Percentiles rank a stretch among this genome's conserved stretches.
Conservation (phyloP, 2,329 filamentous ascomycete genomes). For the Alternaria sp. region DNA sequence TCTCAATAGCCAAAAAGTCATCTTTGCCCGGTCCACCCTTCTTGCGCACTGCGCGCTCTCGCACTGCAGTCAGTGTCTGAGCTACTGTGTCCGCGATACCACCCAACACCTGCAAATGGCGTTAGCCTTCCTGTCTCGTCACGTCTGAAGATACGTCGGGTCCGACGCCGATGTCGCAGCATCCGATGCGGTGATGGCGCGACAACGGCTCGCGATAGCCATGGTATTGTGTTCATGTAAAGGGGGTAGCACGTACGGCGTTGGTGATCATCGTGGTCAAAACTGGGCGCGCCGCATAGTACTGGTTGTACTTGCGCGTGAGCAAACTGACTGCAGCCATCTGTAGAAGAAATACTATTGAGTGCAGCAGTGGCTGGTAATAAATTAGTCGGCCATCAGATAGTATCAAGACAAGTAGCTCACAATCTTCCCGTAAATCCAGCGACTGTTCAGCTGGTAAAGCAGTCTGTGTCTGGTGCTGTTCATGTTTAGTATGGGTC, state of each 20-base stretch:
- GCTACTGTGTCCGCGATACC: slow-evolving; percentile 97
- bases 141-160: background rate
- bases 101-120: slow-evolving; percentile 67
- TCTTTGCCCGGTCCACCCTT: slow-evolving; percentile 70
- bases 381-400: slow-evolving; percentile 16
- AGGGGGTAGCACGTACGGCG: slow-evolving; percentile 66
- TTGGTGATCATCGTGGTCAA: slow-evolving; percentile 99
- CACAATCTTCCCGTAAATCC: slow-evolving; percentile 77
- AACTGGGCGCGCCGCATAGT: slow-evolving; percentile 91
- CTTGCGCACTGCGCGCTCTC: slow-evolving; percentile 71
- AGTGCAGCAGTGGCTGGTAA: slow-evolving; percentile 82
- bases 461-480: slow-evolving; percentile 65
- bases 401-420: slow-evolving; percentile 40
- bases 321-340: slow-evolving; percentile 86
- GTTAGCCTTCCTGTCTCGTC: slow-evolving; percentile 17
- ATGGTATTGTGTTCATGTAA: background rate
- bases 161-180: background rate
- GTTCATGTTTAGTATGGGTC: slow-evolving; percentile 43
- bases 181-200: background rate
- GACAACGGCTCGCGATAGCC: slow-evolving; percentile 1
- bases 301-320: slow-evolving; percentile 87
- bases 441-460: slow-evolving; percentile 74
- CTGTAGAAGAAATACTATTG: slow-evolving; percentile 84
- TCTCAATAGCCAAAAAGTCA: slow-evolving; percentile 83
- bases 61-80: slow-evolving; percentile 87